These are phyloP conservation scores for Fusarium algeriense DNA, from an alignment of 2,329 filamentous ascomycete species.

Conservation along the genomic window DNA sequence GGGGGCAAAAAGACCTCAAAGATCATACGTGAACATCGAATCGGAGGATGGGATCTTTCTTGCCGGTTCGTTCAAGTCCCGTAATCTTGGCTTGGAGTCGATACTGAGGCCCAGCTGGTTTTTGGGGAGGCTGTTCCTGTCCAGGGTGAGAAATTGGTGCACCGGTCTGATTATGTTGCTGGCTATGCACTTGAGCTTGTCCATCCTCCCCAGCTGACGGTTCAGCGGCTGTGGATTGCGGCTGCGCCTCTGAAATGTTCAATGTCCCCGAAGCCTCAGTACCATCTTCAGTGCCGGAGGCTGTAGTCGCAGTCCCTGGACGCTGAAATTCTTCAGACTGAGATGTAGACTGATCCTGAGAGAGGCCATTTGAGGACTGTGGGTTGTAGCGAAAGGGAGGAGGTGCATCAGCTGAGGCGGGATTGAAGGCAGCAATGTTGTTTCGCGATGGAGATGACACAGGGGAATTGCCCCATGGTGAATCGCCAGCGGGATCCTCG, in stretches of 20 bases:
- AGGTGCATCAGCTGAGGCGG: slow-evolving; percentile 54
- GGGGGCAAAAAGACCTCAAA: not conserved
- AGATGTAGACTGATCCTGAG: slow-evolving; percentile 51
- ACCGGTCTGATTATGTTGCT: slow-evolving; percentile 47
- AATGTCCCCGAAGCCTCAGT: slow-evolving; percentile 51
- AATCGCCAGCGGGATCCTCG: slow-evolving; percentile 65
- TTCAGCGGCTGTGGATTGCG: slow-evolving; percentile 34
- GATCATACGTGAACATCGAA: slow-evolving; percentile 91
- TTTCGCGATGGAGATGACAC: slow-evolving; percentile 63
- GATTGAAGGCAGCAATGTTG: slow-evolving; percentile 58
- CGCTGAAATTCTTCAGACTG: slow-evolving; percentile 58
- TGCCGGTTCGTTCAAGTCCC: slow-evolving; percentile 88
- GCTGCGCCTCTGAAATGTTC: slow-evolving; percentile 34
- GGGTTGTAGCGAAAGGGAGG: slow-evolving; percentile 60
- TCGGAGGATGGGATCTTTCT: slow-evolving; percentile 93
- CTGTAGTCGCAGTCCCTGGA: slow-evolving; percentile 61
- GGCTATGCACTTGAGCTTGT: slow-evolving; percentile 37
- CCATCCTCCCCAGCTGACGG: slow-evolving; percentile 29
- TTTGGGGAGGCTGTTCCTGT: slow-evolving; percentile 66
- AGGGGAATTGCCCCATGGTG: slow-evolving; percentile 69
- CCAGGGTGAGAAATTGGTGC: slow-evolving; percentile 39
- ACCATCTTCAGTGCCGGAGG: slow-evolving; percentile 58
- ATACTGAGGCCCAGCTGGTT: slow-evolving; percentile 74
- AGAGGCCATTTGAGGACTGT: slow-evolving; percentile 59
- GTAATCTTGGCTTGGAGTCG: slow-evolving; percentile 96